Base-by-base conservation (phyloP, 2,329 filamentous ascomycete genomes). In the Helotiales sp. region DNA sequence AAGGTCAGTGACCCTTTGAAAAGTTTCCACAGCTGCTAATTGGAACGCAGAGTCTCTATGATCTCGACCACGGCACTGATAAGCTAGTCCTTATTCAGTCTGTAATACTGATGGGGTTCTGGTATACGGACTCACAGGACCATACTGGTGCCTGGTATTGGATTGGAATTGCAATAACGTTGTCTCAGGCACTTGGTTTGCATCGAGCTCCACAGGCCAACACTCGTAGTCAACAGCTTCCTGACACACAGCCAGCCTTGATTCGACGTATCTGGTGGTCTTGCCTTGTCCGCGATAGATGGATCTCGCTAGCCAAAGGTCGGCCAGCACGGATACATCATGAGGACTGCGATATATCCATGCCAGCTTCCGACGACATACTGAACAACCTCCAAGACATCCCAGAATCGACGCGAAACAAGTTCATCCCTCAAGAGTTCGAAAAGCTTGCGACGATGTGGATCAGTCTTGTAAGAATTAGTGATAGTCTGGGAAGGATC, bases 61-160 rank as follows among this genome's bases (percentile, higher is more conserved):
- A 74, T 51, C 65, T 72, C 8, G 70, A 72, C 25, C 70, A 71
- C 2, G 73, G 77, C 44, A 69, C 66, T 2, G 72, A 76, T 33
- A 76, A 77, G 50, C 68, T 74, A 9, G 66, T 62, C 17, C 67
- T 78, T 2, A 72, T 79, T 15, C 76, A 78, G 61, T 71, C 76
- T 0, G 70, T 74, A 7, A 68, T 79, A 1, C 59, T 79, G 0
- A 67, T 79, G 52, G 72, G 72, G 7, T 77, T 75, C 54, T 79
- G 73, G 71, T 75, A 76, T 49, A 72, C 72, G 0, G 72, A 76
- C 34, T 66, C 72, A 0, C 73, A 77, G 48, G 74, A 78, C 49
- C 70, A 75, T 12, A 71, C 69, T 8, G 73, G 76, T 9, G 72
- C 76, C 0, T 79, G 76, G 76, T 75, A 78, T 54, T 79, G 77